Evolutionary conservation across 257 asterid genomes (phyloP), one percentile per base, ranked within the genome.

Genomic region (Sherardia arvensis): DNA sequence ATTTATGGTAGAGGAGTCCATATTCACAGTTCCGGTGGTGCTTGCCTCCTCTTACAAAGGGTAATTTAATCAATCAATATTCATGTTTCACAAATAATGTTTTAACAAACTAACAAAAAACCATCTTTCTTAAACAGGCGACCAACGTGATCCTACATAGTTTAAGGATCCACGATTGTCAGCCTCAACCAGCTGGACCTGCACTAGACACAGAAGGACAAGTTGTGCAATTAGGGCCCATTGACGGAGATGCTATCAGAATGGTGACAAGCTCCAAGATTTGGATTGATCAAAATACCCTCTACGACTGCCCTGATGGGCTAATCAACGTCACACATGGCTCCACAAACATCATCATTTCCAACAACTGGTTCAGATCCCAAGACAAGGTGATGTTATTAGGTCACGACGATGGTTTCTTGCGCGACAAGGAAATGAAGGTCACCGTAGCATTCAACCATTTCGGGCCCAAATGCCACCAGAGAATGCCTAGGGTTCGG

Each of bases 401-500:
- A 61, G 94, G 97, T 1, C 97, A 89, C 62, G 82, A 87, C 15
- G 95, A 89, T 62, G 94, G 95, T 4, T 87, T 43, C 32, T 53
- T 55, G 11, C 62, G 85, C 21, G 95, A 90, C 75, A 73, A 32
- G 73, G 45, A 81, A 72, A 90, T 90, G 97, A 87, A 73, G 73
- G 88, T 90, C 48, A 90, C 94, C 0, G 95, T 90, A 17, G 95
- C 82, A 15, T 90, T 80, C 76, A 90, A 90, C 84, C 81, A 85
- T 77, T 90, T 90, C 53, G 95, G 94, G 45, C 97, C 95, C 29
- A 72, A 47, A 20, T 90, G 97, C 73, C 70, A 64, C 1, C 97
- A 90, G 2, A 87, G 95, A 76, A 90, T 90, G 94, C 97, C 97
- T 1, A 86, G 94, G 80, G 73, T 90, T 45, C 88, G 95, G 14